Percentiles rank a stretch among this genome's conserved stretches.
Evolutionary conservation across 768 basidiomycete species (phyloP).

Genomic region (Cantharellus cinnabarinus): DNA sequence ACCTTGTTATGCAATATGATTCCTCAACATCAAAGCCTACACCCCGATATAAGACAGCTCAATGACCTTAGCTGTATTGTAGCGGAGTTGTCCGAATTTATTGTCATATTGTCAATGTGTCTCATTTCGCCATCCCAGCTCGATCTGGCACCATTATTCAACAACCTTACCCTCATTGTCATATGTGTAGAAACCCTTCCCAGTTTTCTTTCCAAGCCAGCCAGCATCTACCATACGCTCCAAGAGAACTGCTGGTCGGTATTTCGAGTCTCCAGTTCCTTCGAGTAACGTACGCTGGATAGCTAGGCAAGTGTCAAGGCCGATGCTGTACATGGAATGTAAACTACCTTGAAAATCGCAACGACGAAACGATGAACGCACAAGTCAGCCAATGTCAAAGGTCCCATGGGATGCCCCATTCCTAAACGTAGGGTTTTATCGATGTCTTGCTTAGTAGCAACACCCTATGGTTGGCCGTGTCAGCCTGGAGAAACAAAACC

Average conservation of each 20-base stretch:
- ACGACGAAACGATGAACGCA: conserved; percentile 15
- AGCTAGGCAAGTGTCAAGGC: conserved; percentile 89
- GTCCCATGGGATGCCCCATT: conserved; percentile 92
- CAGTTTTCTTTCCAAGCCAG: conserved; percentile 83
- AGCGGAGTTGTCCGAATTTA: no score
- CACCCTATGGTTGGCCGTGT: conserved; percentile 31
- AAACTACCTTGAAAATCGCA: background rate
- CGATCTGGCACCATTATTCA: background rate
- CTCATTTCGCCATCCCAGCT: no score
- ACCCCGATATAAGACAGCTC: no score
- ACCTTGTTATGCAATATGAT: no score
- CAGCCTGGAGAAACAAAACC: background rate
- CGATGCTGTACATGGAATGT: conserved; percentile 37
- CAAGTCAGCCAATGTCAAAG: conserved; percentile 64
- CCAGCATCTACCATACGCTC: conserved; percentile 94
- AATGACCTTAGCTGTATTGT: no score
- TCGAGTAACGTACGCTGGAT: conserved; percentile 80
- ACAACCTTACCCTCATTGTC: background rate
- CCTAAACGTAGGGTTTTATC: conserved; percentile 86
- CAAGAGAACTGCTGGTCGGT: conserved; percentile 74
- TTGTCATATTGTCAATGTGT: no score
- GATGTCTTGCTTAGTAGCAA: conserved; percentile 86
- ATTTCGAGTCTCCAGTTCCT: conserved; percentile 86
- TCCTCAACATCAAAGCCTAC: no score
- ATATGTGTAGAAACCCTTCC: conserved; percentile 64